phyloP scores from a whole-genome alignment of 73 alveolate species.

The Blepharisma stoltei region DNA sequence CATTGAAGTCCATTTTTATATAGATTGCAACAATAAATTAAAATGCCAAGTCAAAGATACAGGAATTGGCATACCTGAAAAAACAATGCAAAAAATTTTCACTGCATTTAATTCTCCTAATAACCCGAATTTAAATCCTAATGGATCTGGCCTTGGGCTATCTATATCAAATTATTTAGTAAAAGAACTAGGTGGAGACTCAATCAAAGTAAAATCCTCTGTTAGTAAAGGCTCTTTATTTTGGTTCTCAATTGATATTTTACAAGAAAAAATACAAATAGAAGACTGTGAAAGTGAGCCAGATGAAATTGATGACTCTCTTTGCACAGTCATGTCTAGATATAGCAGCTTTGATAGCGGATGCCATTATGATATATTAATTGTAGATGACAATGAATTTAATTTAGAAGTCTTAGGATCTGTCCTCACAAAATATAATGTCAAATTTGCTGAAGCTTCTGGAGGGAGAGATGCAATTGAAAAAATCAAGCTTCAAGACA shows the following conservation, averaged over 20 bases:
- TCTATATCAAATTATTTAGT: background rate
- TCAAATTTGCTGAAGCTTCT: background rate
- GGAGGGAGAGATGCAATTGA: conserved; percentile 12
- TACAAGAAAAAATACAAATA: background rate
- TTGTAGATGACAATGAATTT: conserved; percentile 3
- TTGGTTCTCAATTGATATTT: background rate
- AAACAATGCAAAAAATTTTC: background rate
- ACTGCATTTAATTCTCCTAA: background rate
- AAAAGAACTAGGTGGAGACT: background rate
- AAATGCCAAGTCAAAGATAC: background rate
- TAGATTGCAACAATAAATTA: background rate
- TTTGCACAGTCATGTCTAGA: too few relatives aligned
- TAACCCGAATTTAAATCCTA: background rate
- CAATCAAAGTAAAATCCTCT: background rate
- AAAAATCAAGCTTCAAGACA: background rate
- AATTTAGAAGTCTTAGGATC: background rate
- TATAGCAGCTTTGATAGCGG: too few relatives aligned
- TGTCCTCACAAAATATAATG: background rate
- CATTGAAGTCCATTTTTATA: background rate
- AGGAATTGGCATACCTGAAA: conserved; percentile 18
- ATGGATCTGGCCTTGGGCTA: conserved; percentile 25
- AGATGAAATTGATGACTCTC: too few relatives aligned
- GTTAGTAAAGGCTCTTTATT: conserved; percentile 2
- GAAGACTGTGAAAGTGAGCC: too few relatives aligned
- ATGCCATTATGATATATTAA: background rate